A percentile compares a stretch with the other conserved stretches of the same genome.
phyloP scores from a whole-genome alignment of 495 filamentous ascomycete species.

The Penicillium diatomitis region DNA sequence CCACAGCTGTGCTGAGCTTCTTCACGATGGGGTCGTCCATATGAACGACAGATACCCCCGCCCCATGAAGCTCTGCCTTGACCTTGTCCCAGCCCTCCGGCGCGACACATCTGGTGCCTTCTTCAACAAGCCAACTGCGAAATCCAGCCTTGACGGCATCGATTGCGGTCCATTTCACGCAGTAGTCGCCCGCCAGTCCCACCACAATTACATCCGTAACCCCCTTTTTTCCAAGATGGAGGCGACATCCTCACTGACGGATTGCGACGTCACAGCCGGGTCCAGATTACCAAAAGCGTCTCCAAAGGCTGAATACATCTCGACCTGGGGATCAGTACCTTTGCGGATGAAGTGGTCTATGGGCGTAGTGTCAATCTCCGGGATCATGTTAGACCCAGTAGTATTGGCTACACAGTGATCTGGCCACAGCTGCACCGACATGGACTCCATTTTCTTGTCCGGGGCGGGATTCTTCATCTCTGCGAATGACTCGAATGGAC shows the following conservation, averaged over 20 bases:
- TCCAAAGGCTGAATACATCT: constrained; percentile 89
- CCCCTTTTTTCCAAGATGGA: constrained; percentile 41
- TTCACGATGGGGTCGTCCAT: constrained; percentile 33
- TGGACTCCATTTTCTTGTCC: constrained; percentile 49
- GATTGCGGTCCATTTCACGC: constrained; percentile 71
- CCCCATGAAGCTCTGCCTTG: constrained; percentile 44
- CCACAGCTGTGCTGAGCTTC: constrained; percentile 26
- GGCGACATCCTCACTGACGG: constrained; percentile 52
- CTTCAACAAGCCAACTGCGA: constrained; percentile 63
- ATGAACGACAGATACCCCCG: constrained; percentile 44
- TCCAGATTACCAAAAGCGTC: constrained; percentile 57
- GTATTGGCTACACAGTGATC: constrained; percentile 76
- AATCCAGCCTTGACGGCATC: constrained; percentile 75
- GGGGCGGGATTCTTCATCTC: constrained; percentile 58
- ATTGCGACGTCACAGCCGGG: constrained; percentile 23
- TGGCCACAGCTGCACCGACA: constrained; percentile 74
- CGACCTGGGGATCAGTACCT: constrained; percentile 60
- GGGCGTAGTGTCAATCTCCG: constrained; percentile 54
- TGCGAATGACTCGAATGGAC: constrained; percentile 54
- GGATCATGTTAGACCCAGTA: constrained; percentile 62
- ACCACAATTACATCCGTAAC: constrained; percentile 74
- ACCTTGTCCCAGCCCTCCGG: constrained; percentile 46
- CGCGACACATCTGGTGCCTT: constrained; percentile 66
- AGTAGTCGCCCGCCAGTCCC: constrained; percentile 83
- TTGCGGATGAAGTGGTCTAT: constrained; percentile 66